phyloP scores from a whole-genome alignment of 2,329 filamentous ascomycete species.

The Sporothrix humicola region DNA sequence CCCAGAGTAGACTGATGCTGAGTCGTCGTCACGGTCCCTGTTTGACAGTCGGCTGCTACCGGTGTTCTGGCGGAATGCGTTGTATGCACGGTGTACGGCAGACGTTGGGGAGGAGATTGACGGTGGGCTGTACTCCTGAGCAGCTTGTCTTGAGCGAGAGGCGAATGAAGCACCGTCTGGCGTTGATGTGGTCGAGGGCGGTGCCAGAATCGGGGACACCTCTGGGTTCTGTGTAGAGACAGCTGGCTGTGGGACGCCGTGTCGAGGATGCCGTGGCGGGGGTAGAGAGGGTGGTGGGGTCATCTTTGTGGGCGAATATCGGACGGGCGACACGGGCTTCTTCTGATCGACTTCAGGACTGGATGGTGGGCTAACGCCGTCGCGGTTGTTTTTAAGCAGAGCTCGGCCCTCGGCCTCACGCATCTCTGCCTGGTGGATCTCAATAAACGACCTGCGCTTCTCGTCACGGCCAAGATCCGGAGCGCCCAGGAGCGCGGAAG shows the following conservation, averaged over 20 bases:
- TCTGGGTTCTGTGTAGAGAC: constrained; percentile 19
- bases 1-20: constrained; percentile 12
- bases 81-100: constrained; percentile 41
- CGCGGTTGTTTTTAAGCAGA: constrained; percentile 57
- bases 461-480: constrained; percentile 53
- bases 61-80: constrained; percentile 40
- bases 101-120: constrained; percentile 41
- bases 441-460: constrained; percentile 63
- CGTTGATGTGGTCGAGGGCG: constrained; percentile 26
- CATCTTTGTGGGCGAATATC: constrained; percentile 27
- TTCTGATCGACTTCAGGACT: constrained; percentile 39
- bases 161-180: constrained; percentile 35
- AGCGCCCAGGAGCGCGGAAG: constrained; percentile 47
- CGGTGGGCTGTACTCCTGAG: constrained; percentile 50
- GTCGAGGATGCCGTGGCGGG: constrained; percentile 33
- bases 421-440: constrained; percentile 65
- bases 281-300: constrained; percentile 29
- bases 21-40: constrained; percentile 36
- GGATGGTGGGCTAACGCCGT: constrained; percentile 43
- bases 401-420: constrained; percentile 64
- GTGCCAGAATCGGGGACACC: constrained; percentile 30
- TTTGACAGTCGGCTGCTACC: constrained; percentile 40
- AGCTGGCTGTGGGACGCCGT: not conserved
- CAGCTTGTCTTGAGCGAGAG: constrained; percentile 29
- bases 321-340: constrained; percentile 4